These are phyloP conservation scores for Salvia sclarea DNA, from an alignment of 305 asterid species.

Conservation along the genomic window DNA sequence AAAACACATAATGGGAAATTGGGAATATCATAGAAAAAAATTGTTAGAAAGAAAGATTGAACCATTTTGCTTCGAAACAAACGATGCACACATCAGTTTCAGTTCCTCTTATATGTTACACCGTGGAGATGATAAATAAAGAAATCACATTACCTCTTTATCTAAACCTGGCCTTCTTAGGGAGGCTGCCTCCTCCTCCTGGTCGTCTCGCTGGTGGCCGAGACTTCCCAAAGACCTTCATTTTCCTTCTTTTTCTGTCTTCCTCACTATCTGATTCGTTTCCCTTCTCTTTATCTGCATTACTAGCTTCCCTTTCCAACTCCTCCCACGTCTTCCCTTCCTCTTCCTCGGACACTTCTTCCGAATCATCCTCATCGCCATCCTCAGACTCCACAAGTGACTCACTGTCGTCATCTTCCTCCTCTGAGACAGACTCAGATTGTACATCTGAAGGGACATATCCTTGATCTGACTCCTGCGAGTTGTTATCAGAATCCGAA, in stretches of 20 bases:
- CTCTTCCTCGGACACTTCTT: not conserved
- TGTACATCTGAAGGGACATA: not conserved
- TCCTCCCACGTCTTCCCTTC: constrained; percentile 8
- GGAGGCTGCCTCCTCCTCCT: constrained; percentile 40
- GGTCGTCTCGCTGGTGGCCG: constrained; percentile 35
- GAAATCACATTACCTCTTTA: constrained; percentile 7
- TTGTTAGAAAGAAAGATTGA: not conserved
- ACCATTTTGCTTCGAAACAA: not conserved
- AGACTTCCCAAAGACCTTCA: constrained; percentile 9
- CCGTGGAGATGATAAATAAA: constrained; percentile 3
- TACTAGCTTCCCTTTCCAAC: constrained; percentile 14
- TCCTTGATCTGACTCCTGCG: constrained; percentile 13
- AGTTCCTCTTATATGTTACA: not conserved
- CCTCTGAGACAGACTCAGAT: constrained; percentile 2
- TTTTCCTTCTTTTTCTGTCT: not conserved
- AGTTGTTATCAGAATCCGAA: constrained; percentile 4
- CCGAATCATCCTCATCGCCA: constrained; percentile 28
- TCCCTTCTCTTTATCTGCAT: constrained; percentile 8
- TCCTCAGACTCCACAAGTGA: constrained; percentile 3
- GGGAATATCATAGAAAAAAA: no score
- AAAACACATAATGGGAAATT: no score
- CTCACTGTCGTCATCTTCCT: not conserved
- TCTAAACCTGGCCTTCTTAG: constrained; percentile 44
- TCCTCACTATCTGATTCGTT: constrained; percentile 16
- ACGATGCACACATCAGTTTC: not conserved